Base-by-base conservation (phyloP, 176 grass and related monocot genomes). In the Avena atlantica region DNA sequence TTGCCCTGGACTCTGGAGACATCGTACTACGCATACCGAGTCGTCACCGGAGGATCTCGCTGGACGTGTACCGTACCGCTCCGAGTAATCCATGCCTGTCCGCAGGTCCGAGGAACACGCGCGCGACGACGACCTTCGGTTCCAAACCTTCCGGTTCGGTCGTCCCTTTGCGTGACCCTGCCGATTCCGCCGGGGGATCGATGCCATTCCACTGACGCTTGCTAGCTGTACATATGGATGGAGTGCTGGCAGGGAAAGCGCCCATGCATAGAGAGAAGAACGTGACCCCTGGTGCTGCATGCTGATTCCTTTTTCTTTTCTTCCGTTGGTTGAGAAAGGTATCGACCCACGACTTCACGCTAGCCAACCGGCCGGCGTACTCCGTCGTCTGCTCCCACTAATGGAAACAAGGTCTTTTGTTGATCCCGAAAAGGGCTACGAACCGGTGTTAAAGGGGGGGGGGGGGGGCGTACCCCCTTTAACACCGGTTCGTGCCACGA, bases 81-180 rank as follows among this genome's bases (percentile, higher is more conserved):
- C 40, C 40, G 40, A 42, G 40, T 42, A 42, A 6, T 66, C 21
- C 37, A 20, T 76, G 48, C 4, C 24, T 19, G 78, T 11, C 8
- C 8, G 58, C 3, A 17, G 40, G 40, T 11, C 58, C 34, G 55
- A 61, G 55, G 55, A 14, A 58, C 29, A 37, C 9, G 25, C n/a
- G 6, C 67, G 40, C 68, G 36, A n/a, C n/a, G 56, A 6, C 25
- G 56, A 4, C 45, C 21, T 75, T 63, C 56, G 25, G 70, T 75
- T 48, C 70, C 42, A 84, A 84, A 36, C 83, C 83, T 63, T 76
- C 23, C 57, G 34, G 12, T 21, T 85, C 47, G 1, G 73, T 12
- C 2, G 7, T 12, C 19, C 72, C 40, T 90, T 90, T 82, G 83
- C 88, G 78, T 86, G 78, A 3, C n/a, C 65, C 9, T 20, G 40